Evolutionary conservation across 257 asterid species (phyloP).

Genomic region (Nicotiana attenuata): DNA sequence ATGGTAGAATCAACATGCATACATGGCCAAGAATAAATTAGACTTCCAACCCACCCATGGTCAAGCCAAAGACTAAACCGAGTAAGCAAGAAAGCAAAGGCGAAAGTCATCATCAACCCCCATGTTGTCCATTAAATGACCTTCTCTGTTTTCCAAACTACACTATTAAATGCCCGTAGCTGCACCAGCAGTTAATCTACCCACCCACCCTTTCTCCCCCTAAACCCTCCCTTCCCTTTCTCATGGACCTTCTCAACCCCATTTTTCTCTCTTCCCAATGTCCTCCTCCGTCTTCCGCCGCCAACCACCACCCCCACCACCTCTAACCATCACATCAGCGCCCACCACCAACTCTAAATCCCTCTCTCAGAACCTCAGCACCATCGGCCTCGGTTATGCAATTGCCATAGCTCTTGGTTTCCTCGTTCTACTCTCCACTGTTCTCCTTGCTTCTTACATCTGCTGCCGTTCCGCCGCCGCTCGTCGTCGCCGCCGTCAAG

Average conservation of each 20-base stretch:
- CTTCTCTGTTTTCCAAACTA: slow-evolving; percentile 35
- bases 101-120: slow-evolving; percentile 2
- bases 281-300: slow-evolving; percentile 32
- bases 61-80: neutral
- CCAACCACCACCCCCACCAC: slow-evolving; percentile 41
- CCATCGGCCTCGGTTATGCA: slow-evolving; percentile 68
- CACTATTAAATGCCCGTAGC: slow-evolving; percentile 49
- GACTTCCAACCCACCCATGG: neutral
- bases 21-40: neutral
- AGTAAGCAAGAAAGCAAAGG: neutral
- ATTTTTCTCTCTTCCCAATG: slow-evolving; percentile 29
- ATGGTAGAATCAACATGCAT: neutral
- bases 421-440: slow-evolving; percentile 62
- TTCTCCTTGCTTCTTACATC: slow-evolving; percentile 61
- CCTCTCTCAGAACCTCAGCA: slow-evolving; percentile 22
- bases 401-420: slow-evolving; percentile 66
- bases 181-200: slow-evolving; percentile 30
- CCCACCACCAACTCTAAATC: slow-evolving; percentile 15
- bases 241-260: slow-evolving; percentile 38
- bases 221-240: slow-evolving; percentile 23
- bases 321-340: slow-evolving; percentile 2
- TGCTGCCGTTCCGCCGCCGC: slow-evolving; percentile 70
- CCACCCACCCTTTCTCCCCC: slow-evolving; percentile 35
- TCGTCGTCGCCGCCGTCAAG: slow-evolving; percentile 48
- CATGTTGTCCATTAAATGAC: slow-evolving; percentile 51